Conservation (phyloP, 2,329 filamentous ascomycete genomes). For the Penicillium digitatum region DNA sequence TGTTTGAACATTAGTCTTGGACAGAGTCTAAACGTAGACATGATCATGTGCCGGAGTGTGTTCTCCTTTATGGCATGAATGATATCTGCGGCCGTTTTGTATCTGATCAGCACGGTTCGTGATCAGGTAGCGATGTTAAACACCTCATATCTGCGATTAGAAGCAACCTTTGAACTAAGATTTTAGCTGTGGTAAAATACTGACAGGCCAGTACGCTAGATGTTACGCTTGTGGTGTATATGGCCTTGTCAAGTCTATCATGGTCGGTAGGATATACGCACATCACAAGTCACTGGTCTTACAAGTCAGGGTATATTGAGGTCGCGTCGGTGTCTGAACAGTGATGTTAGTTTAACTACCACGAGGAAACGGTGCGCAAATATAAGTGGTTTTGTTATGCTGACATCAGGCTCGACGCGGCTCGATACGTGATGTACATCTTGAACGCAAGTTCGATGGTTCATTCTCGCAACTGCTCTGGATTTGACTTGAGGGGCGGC, state of each 20-base stretch:
- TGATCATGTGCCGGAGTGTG: conserved; percentile 20
- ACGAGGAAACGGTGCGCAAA: background rate
- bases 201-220: conserved; percentile 31
- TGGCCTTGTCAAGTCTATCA: conserved; percentile 24
- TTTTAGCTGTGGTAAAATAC: conserved; percentile 15
- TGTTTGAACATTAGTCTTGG: conserved; percentile 1
- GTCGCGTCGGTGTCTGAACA: conserved; percentile 26
- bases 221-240: conserved; percentile 31
- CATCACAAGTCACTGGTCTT: conserved; percentile 9
- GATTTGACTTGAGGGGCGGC: background rate
- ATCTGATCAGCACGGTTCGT: background rate
- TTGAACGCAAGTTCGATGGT: conserved; percentile 7
- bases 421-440: conserved; percentile 6
- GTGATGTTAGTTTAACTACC: background rate
- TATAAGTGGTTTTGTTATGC: conserved; percentile 3
- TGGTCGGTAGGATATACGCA: conserved; percentile 6
- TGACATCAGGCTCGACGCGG: conserved; percentile 28
- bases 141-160: conserved; percentile 32
- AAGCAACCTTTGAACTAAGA: conserved; percentile 1
- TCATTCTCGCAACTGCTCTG: background rate
- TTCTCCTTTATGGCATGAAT: conserved; percentile 28
- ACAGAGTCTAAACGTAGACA: background rate
- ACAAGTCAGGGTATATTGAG: conserved; percentile 29
- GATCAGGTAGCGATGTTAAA: background rate
- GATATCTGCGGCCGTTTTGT: conserved; percentile 29